Evolutionary conservation across 2,329 filamentous ascomycete genomes (phyloP), one percentile per base, ranked within the genome.

Genomic region (Claviceps capensis): DNA sequence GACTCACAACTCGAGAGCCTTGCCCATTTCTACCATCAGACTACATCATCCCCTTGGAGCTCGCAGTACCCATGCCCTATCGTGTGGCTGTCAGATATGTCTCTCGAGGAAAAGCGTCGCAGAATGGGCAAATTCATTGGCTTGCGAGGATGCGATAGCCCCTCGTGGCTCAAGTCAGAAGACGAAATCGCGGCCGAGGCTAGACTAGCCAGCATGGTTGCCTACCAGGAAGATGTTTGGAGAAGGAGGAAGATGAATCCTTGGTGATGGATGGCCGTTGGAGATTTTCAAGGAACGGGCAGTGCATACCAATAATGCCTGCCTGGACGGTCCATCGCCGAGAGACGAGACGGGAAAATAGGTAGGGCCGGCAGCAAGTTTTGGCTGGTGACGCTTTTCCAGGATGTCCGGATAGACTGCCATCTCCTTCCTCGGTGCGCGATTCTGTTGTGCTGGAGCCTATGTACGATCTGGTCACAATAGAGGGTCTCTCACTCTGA

Each of bases 71-170:
- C 85, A 0, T 81, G 79, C 57, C 80, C 78, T n/a, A 77, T 89
- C 61, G 66, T 71, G 50, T 88, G 84, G 85, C 63, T 66, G 2
- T 65, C 66, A 5, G 67, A 73, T 54, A 64, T 81, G 54, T 66
- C 71, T 2, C 64, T 82, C 26, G 78, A 82, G 64, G 76, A 89
- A 62, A 89, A 89, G 72, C 74, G 85, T 55, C 72, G 84, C 55
- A 81, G 82, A 67, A 79, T 88, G 62, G 85, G 85, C 46, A 73
- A 78, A 58, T 89, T 89, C 58, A 87, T 88, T 62, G 85, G 85
- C 13, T 69, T 89, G 52, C 69, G 79, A 49, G 84, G 82, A 2
- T 74, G 72, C 55, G 68, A 73, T 41, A 64, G 63, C 17, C 70
- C 71, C 26, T 47, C 55, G 49, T 51, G 63, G 47, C 56, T 68